Evolutionary conservation across 768 basidiomycete genomes (phyloP).

Genomic region (Amanita inopinata): DNA sequence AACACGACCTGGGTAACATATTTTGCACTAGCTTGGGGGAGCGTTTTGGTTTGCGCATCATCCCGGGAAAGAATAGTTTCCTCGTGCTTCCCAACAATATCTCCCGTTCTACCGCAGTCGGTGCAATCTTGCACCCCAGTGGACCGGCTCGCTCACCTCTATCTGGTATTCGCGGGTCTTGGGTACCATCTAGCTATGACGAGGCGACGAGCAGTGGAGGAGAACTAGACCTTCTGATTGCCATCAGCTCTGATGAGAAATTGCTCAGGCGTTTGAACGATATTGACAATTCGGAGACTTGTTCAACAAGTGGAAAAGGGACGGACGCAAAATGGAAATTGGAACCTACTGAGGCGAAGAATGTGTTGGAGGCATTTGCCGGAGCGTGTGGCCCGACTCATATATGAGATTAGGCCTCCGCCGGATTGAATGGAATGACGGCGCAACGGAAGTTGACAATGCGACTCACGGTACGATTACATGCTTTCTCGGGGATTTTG

Average conservation of each 20-base stretch:
- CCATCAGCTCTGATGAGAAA: constrained; percentile 70
- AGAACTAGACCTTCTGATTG: constrained; percentile 52
- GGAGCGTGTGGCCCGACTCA: constrained; percentile 2
- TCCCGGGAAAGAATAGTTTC: constrained; percentile 72
- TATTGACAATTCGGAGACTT: constrained; percentile 62
- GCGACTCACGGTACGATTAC: no score
- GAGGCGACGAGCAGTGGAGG: constrained; percentile 15
- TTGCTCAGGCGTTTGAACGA: constrained; percentile 67
- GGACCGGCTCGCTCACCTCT: constrained; percentile 33
- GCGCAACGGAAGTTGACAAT: no score
- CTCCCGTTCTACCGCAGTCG: constrained; percentile 76
- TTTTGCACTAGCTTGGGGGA: constrained; percentile 54
- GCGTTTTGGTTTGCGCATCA: constrained; percentile 74
- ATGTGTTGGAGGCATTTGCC: constrained; percentile 21
- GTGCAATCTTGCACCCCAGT: constrained; percentile 65
- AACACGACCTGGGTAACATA: background rate
- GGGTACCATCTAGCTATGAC: constrained; percentile 18
- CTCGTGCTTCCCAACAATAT: constrained; percentile 77
- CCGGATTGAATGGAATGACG: no score
- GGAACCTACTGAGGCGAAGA: constrained; percentile 24
- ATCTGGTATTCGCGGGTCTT: constrained; percentile 30
- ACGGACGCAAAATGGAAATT: constrained; percentile 72
- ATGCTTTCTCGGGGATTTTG: no score
- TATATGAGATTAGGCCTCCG: background rate
- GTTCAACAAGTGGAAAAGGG: constrained; percentile 60